A percentile compares a stretch with the other conserved stretches of the same genome.
Conservation (phyloP, 345 rosid genomes). For the Punica granatum region DNA sequence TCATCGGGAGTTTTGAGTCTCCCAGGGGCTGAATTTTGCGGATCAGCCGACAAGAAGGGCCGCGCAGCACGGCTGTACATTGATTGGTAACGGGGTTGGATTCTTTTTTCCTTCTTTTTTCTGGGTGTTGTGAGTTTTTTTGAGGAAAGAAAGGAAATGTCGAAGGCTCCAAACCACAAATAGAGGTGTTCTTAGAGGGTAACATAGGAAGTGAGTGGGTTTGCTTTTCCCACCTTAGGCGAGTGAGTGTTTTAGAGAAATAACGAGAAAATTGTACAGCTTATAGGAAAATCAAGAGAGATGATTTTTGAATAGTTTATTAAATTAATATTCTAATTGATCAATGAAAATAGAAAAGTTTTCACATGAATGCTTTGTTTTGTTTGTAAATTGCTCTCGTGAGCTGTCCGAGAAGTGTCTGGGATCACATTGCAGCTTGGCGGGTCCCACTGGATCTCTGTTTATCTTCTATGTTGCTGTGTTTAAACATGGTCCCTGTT, state of each 20-base stretch:
- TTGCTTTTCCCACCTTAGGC: background rate
- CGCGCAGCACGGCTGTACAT: constrained; percentile 24
- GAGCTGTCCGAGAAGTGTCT: background rate
- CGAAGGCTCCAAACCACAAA: background rate
- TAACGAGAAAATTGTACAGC: constrained; percentile 3
- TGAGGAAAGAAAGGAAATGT: background rate
- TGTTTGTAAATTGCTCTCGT: background rate
- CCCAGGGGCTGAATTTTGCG: constrained; percentile 38
- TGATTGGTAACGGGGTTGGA: constrained; percentile 14
- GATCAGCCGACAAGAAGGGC: constrained; percentile 16
- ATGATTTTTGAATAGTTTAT: background rate
- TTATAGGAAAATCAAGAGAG: background rate
- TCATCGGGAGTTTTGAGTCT: background rate
- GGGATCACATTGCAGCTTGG: constrained; percentile 2
- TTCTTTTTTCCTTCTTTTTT: constrained; percentile 7
- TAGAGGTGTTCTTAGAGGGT: too few relatives aligned
- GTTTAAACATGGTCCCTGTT: background rate
- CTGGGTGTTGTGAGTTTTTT: background rate
- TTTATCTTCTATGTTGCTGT: background rate
- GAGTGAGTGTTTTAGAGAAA: too few relatives aligned
- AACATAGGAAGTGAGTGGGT: background rate
- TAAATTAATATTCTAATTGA: background rate
- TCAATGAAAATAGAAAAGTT: background rate
- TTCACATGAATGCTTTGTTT: background rate
- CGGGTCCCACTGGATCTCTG: too few relatives aligned